phyloP scores from a whole-genome alignment of 2,329 filamentous ascomycete genomes.

The Xylariaceae sp. region DNA sequence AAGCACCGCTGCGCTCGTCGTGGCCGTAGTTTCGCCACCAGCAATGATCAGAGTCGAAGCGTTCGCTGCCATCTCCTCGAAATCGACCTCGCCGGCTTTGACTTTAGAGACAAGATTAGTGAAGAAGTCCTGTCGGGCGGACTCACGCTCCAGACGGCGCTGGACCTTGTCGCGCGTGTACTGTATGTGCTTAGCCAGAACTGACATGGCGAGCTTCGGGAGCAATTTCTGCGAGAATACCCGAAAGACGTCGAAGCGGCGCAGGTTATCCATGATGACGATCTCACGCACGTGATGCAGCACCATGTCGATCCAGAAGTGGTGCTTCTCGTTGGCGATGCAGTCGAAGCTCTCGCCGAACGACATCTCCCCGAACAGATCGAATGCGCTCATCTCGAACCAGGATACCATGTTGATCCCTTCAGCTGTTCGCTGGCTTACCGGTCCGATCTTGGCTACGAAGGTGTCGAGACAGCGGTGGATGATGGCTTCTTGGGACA shows the following conservation, averaged over 20 bases:
- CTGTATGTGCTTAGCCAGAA: constrained; percentile 13
- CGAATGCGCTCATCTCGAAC: constrained; percentile 27
- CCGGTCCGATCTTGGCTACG: constrained; percentile 12
- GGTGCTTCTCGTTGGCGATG: constrained; percentile 17
- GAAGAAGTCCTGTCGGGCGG: constrained; percentile 22
- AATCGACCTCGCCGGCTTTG: constrained; percentile 13
- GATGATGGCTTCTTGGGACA: constrained; percentile 22
- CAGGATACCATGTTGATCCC: constrained; percentile 27
- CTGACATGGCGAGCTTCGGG: too few species aligned
- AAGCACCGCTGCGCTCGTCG: neutral
- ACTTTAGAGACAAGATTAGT: constrained; percentile 17
- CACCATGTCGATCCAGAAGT: constrained; percentile 28
- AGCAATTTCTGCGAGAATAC: too few species aligned
- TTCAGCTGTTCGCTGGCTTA: neutral
- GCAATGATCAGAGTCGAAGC: constrained; percentile 25
- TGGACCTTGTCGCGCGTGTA: constrained; percentile 22
- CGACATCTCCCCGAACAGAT: constrained; percentile 28
- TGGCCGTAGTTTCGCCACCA: constrained; percentile 24
- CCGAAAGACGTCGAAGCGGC: constrained; percentile 12
- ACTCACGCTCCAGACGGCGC: constrained; percentile 16
- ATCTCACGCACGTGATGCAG: constrained; percentile 20
- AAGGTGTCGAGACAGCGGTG: constrained; percentile 21
- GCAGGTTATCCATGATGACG: constrained; percentile 27
- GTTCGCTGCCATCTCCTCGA: constrained; percentile 27
- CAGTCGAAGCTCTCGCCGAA: constrained; percentile 30